Evolutionary conservation across 1,139 yeast genomes (phyloP).

Genomic region (Arxiozyma slooffiae): DNA sequence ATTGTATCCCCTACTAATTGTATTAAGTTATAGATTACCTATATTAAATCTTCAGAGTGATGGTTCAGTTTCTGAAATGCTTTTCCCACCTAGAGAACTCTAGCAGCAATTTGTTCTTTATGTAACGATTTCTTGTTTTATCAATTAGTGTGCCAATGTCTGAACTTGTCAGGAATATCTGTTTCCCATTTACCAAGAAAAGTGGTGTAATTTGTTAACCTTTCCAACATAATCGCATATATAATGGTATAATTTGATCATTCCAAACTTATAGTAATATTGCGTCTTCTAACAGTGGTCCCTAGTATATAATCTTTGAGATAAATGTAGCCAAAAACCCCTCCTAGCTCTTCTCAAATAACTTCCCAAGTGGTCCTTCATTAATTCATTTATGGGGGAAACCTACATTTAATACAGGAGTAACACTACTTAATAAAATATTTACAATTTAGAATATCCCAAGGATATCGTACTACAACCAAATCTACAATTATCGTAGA

Average conservation of each 20-base stretch:
- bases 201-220: slow-evolving; percentile 2
- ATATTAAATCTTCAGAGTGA: no score
- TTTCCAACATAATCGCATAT: slow-evolving; percentile 9
- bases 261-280: slow-evolving; percentile 57
- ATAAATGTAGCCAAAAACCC: slow-evolving; percentile 68
- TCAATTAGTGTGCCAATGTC: neutral
- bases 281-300: slow-evolving; percentile 68
- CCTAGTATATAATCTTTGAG: slow-evolving; percentile 73
- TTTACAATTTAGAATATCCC: slow-evolving; percentile 88
- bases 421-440: slow-evolving; percentile 73
- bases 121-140: neutral
- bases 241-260: slow-evolving; percentile 36
- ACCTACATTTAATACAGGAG: slow-evolving; percentile 80
- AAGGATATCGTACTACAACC: slow-evolving; percentile 69
- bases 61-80: neutral
- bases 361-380: slow-evolving; percentile 75
- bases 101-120: neutral
- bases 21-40: no score
- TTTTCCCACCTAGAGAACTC: neutral
- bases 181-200: slow-evolving; percentile 1
- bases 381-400: slow-evolving; percentile 53
- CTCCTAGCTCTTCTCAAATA: slow-evolving; percentile 75
- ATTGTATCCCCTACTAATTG: no score
- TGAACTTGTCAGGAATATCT: neutral
- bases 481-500: slow-evolving; percentile 81